Base-by-base conservation (phyloP, 108 stramenopile genomes). In the Phaeodactylum tricornutum region DNA sequence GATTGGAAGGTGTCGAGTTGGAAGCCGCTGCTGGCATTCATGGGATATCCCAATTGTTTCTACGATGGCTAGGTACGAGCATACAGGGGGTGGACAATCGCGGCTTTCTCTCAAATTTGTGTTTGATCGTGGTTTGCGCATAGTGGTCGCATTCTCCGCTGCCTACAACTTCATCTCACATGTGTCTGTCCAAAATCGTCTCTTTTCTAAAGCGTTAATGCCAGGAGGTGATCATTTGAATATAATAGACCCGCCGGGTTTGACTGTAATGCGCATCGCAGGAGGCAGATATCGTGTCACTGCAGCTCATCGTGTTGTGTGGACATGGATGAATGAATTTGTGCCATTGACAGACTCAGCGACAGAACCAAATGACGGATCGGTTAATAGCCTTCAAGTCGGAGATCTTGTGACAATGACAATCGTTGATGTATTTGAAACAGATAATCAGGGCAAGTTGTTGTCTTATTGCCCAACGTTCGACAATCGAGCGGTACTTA, bases 261-360 rank as follows among this genome's bases (percentile, higher is more conserved):
- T 91, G 42, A 91, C 88, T 3, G 82, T 91, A 0, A 91, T 91
- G 88, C 71, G 77, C 52, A 91, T 91, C 49, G 77, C 81, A 1
- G 88, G 88, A 22, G 88, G 84, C 19, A 35, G 88, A 45, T 91
- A 91, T 74, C 71, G 88, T 23, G 82, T 84, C 27, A 91, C 88
- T 15, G 88, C 79, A 4, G 82, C 88, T 11, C 88, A 91, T 57
- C 77, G 88, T 3, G 84, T 84, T 12, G 77, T 91, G 24, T 91
- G 88, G 88, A 79, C 79, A n/a, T 87, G 87, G 87, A 90, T 75
- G 74, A 90, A 90, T 53, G 81, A 82, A 43, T 90, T 90, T 69
- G 75, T 77, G 11, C 47, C 57, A 14, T 40, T 70, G 37, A 47
- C 48, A 12, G 61, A 66, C 12, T 53, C 43, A n/a, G 56, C 26